These are phyloP conservation scores for Sedum album DNA, from an alignment of 164 flowering plant species.

Conservation along the genomic window DNA sequence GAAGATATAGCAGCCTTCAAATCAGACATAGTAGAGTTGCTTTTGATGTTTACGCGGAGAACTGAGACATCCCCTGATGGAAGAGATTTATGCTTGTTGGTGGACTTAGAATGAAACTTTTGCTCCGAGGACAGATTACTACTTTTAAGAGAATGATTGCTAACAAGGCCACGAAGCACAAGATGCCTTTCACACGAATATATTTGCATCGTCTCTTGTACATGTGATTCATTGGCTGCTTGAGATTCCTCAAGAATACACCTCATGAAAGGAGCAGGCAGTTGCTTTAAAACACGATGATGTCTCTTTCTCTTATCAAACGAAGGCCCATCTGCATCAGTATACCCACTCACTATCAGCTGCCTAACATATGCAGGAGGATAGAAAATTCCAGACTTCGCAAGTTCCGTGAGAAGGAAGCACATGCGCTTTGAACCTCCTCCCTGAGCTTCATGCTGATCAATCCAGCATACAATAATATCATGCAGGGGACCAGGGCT, in stretches of 20 bases:
- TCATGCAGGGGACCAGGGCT: constrained; percentile 93
- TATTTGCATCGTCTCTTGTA: constrained; percentile 42
- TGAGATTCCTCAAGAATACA: constrained; percentile 59
- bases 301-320: constrained; percentile 55
- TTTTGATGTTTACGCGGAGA: constrained; percentile 17
- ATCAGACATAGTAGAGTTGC: constrained; percentile 37
- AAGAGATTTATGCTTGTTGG: not conserved
- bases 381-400: constrained; percentile 66
- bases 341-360: constrained; percentile 79
- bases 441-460: constrained; percentile 75
- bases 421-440: constrained; percentile 72
- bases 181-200: constrained; percentile 87
- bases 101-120: constrained; percentile 18
- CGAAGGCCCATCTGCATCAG: constrained; percentile 43
- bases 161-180: constrained; percentile 48
- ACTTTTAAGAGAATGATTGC: constrained; percentile 14
- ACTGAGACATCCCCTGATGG: constrained; percentile 11
- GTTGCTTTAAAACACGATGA: constrained; percentile 61
- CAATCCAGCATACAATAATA: constrained; percentile 91
- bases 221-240: constrained; percentile 27
- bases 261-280: constrained; percentile 52
- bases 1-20: constrained; percentile 59
- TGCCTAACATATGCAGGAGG: constrained; percentile 92
- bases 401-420: constrained; percentile 65
- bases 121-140: constrained; percentile 17